Base-by-base conservation (phyloP, 129 eudicot species). In the Pittosporum tobira region DNA sequence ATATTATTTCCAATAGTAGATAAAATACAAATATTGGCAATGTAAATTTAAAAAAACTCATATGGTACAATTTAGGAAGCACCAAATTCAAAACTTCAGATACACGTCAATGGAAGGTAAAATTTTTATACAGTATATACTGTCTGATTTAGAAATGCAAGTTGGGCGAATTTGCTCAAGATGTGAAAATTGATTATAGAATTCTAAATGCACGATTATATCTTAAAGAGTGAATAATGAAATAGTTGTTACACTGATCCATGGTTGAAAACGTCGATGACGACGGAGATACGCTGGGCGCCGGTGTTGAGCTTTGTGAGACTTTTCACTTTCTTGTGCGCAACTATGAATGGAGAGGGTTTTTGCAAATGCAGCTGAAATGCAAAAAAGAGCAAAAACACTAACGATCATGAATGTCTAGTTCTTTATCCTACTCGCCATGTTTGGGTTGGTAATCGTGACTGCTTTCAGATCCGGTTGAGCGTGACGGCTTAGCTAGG, bases 291-390 rank as follows among this genome's bases (percentile, higher is more conserved):
- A 20, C 76, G 75, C 58, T 81, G 81, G 26, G 60, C 34, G 31
- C 65, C 77, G 53, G 75, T 44, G 46, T 71, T 78, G 72, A 78
- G 76, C 70, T 56, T 66, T 12, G 45, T 46, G 59, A 65, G 71
- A 6, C 80, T 44, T n/a, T n/a, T n/a, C 26, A 72, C 85, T 64
- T 79, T 81, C 72, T 85, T 85, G 71, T 85, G 94, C 7, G 85
- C 88, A 26, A 85, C 76, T 22, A 85, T 75, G 79, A 85, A 85
- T 0, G 85, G 88, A 3, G 88, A 40, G 48, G n/a, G 37, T 38
- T 8, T 30, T 30, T 3, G 69, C 76, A 1, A 61, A 56, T 20
- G 52, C 31, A 0, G 73, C 57, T 0, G 65, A 67, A 40, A 63
- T 40, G 37, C 51, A 31, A 24, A 72, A 10, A 38, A 59, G 16